Evolutionary conservation across 169 alveolate genomes (phyloP).

Genomic region (Eimeria maxima): DNA sequence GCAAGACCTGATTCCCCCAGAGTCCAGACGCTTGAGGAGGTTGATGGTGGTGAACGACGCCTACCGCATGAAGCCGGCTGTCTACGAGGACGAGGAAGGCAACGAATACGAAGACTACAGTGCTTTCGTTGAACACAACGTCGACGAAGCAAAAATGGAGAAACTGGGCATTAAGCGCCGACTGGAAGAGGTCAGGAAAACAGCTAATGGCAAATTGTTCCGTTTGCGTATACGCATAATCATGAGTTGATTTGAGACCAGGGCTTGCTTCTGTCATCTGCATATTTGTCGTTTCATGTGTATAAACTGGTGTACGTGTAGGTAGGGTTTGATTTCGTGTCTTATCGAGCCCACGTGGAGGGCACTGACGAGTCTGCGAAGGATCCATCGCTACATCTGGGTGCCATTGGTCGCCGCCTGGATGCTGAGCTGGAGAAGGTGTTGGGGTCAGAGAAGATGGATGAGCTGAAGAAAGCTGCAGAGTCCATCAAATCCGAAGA

Average conservation of each 20-base stretch:
- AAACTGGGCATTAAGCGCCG: slow-evolving; percentile 77
- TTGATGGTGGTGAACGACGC: slow-evolving; percentile 64
- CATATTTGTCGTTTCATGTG: neutral
- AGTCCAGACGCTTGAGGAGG: slow-evolving; percentile 72
- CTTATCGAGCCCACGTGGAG: slow-evolving; percentile 58
- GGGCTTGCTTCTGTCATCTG: neutral
- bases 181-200: slow-evolving; percentile 63
- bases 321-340: slow-evolving; percentile 74
- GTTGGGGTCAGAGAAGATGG: slow-evolving; percentile 47
- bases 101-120: slow-evolving; percentile 81
- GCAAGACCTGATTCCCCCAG: slow-evolving; percentile 77
- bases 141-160: slow-evolving; percentile 79
- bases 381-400: slow-evolving; percentile 26
- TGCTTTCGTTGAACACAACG: slow-evolving; percentile 56
- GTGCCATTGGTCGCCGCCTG: slow-evolving; percentile 32
- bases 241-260: neutral
- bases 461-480: slow-evolving; percentile 9
- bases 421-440: slow-evolving; percentile 28
- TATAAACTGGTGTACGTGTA: neutral
- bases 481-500: slow-evolving; percentile 28
- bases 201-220: neutral
- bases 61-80: slow-evolving; percentile 59
- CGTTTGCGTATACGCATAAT: neutral
- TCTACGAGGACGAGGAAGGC: slow-evolving; percentile 73
- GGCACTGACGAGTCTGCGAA: slow-evolving; percentile 63